These are phyloP conservation scores for Teratosphaeria zuluensis DNA, from an alignment of 2,329 filamentous ascomycete genomes.

Conservation along the genomic window DNA sequence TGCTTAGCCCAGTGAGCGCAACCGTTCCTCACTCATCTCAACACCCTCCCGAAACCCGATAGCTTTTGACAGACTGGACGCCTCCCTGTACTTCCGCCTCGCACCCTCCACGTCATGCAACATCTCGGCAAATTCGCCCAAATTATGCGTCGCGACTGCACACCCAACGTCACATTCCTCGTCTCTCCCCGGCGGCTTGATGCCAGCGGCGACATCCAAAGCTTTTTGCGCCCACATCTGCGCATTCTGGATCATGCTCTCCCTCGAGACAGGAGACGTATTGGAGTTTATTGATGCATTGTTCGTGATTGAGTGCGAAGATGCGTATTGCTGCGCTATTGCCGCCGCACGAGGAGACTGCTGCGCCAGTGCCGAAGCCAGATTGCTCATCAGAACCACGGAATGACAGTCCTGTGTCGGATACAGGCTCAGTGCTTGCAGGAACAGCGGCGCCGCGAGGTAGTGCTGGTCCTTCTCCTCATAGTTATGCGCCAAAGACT, in stretches of 20 bases:
- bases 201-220: slow-evolving; percentile 53
- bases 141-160: slow-evolving; percentile 73
- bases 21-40: slow-evolving; percentile 30
- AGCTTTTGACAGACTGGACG: slow-evolving; percentile 47
- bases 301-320: slow-evolving; percentile 21
- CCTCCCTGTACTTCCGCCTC: slow-evolving; percentile 57
- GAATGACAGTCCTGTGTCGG: slow-evolving; percentile 61
- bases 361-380: slow-evolving; percentile 64
- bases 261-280: slow-evolving; percentile 31
- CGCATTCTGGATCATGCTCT: slow-evolving; percentile 58
- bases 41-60: slow-evolving; percentile 40
- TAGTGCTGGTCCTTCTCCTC: slow-evolving; percentile 64
- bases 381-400: slow-evolving; percentile 78
- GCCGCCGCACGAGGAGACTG: slow-evolving; percentile 36
- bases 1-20: slow-evolving; percentile 11
- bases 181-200: slow-evolving; percentile 56
- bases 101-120: slow-evolving; percentile 57
- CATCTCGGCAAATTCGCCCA: slow-evolving; percentile 75
- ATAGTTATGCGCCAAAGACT: slow-evolving; percentile 72
- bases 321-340: slow-evolving; percentile 21
- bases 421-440: slow-evolving; percentile 69
- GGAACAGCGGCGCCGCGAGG: slow-evolving; percentile 73
- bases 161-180: slow-evolving; percentile 78
- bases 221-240: slow-evolving; percentile 73
- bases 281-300: neutral